phyloP scores from a whole-genome alignment of 2,329 filamentous ascomycete genomes.

The Aspergillus sp. region DNA sequence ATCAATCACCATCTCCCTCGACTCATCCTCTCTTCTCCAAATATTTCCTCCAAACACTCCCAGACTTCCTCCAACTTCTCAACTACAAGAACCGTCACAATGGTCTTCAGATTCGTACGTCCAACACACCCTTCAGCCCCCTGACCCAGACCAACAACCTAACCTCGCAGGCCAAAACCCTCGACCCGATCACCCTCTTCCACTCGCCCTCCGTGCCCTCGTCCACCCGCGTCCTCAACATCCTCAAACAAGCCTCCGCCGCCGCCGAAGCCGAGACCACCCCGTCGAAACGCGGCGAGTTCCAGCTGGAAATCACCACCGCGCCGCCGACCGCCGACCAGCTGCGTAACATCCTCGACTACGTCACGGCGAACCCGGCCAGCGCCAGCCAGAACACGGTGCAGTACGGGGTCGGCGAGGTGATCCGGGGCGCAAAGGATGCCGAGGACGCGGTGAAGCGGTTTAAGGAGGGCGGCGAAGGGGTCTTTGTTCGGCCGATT shows the following conservation, averaged over 20 bases:
- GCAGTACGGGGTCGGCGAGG: conserved; percentile 60
- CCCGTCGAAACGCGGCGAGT: conserved; percentile 68
- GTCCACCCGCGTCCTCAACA: conserved; percentile 69
- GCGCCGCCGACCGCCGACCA: conserved; percentile 77
- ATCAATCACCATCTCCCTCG: background rate
- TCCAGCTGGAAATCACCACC: conserved; percentile 84
- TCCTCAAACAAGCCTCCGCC: conserved; percentile 78
- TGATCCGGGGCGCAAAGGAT: conserved; percentile 73
- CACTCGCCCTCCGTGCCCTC: conserved; percentile 74
- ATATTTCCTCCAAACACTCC: background rate
- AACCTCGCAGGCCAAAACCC: conserved; percentile 64
- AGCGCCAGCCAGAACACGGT: conserved; percentile 59
- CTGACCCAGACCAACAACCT: background rate
- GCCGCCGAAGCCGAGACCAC: conserved; percentile 72
- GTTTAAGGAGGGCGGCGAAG: conserved; percentile 66
- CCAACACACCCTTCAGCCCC: background rate
- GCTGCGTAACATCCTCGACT: conserved; percentile 79
- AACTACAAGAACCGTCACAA: conserved; percentile 7
- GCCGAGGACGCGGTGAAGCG: conserved; percentile 76
- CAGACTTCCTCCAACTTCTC: background rate
- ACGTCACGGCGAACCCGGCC: conserved; percentile 50
- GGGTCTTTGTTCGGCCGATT: conserved; percentile 70
- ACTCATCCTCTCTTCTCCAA: background rate
- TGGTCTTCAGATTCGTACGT: conserved; percentile 26
- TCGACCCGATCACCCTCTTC: conserved; percentile 95